Conservation (phyloP, 2,329 filamentous ascomycete genomes). For the Xylaria multiplex region DNA sequence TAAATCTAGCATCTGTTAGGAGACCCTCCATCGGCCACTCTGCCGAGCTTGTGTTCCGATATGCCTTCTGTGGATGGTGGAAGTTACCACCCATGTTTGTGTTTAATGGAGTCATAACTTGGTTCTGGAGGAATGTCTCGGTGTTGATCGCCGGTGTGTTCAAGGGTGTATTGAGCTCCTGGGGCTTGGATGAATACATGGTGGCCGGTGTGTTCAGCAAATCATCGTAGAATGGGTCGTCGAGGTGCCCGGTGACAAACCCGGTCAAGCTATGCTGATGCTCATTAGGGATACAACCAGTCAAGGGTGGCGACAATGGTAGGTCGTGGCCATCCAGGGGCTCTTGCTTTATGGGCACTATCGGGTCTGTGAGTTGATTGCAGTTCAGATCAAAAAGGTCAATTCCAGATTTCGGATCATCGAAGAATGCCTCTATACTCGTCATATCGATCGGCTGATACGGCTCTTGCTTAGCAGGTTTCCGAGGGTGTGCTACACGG, state of each 20-base stretch:
- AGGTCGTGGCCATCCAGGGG: conserved; percentile 42
- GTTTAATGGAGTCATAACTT: conserved; percentile 32
- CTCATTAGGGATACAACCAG: conserved; percentile 44
- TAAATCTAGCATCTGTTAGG: conserved; percentile 40
- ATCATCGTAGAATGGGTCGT: conserved; percentile 48
- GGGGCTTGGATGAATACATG: conserved; percentile 30
- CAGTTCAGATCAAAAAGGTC: conserved; percentile 35
- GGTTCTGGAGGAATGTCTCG: conserved; percentile 40
- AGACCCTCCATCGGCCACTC: conserved; percentile 50
- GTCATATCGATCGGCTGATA: conserved; percentile 30
- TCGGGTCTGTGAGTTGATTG: conserved; percentile 28
- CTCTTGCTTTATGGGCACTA: conserved; percentile 34
- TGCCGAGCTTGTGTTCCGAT: conserved; percentile 44
- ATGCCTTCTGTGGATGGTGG: conserved; percentile 27
- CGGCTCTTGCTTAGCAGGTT: conserved; percentile 29
- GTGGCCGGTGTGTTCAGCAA: conserved; percentile 32
- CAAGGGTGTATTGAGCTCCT: conserved; percentile 39
- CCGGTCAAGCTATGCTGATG: conserved; percentile 33
- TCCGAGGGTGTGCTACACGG: conserved; percentile 42
- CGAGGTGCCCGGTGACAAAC: conserved; percentile 47
- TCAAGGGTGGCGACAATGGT: conserved; percentile 47
- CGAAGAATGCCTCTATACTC: conserved; percentile 33
- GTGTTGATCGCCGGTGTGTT: conserved; percentile 41
- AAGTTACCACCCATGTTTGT: conserved; percentile 24
- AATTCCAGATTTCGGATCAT: conserved; percentile 15